phyloP scores from a whole-genome alignment of 345 rosid species.

The Gossypium anomalum region DNA sequence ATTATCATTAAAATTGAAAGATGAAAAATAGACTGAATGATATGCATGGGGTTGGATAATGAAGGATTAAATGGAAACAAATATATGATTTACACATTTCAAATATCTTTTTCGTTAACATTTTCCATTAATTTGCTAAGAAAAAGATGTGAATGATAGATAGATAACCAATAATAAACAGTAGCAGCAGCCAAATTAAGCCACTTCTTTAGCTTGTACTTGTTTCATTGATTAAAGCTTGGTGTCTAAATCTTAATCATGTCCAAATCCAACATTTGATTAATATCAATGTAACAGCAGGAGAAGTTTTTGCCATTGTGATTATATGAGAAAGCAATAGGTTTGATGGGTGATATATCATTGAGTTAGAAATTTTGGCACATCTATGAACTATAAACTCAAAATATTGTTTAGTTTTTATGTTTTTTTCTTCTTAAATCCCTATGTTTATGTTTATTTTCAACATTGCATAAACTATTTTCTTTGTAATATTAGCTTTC shows the following conservation, averaged over 20 bases:
- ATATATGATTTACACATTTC: neutral
- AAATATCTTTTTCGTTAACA: neutral
- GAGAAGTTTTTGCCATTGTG: neutral
- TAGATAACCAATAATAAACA: neutral
- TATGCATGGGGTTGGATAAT: neutral
- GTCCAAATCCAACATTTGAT: neutral
- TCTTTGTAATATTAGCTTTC: too few relatives aligned
- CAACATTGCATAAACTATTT: too few relatives aligned
- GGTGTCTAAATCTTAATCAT: neutral
- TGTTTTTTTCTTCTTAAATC: neutral
- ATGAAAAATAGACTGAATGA: too few relatives aligned
- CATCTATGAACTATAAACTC: neutral
- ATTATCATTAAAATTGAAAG: too few relatives aligned
- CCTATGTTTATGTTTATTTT: too few relatives aligned
- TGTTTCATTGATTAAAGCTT: neutral
- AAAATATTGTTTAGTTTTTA: neutral
- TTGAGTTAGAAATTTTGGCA: neutral
- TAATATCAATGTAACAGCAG: neutral
- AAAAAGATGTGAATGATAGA: neutral
- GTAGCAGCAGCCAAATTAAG: neutral
- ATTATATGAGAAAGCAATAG: conserved; percentile 2
- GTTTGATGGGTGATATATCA: neutral
- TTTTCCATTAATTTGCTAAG: neutral
- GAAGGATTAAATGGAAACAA: neutral
- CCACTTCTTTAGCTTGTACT: neutral